These are phyloP conservation scores for Perkinsus olseni DNA, from an alignment of 169 alveolate genomes.

Conservation along the genomic window DNA sequence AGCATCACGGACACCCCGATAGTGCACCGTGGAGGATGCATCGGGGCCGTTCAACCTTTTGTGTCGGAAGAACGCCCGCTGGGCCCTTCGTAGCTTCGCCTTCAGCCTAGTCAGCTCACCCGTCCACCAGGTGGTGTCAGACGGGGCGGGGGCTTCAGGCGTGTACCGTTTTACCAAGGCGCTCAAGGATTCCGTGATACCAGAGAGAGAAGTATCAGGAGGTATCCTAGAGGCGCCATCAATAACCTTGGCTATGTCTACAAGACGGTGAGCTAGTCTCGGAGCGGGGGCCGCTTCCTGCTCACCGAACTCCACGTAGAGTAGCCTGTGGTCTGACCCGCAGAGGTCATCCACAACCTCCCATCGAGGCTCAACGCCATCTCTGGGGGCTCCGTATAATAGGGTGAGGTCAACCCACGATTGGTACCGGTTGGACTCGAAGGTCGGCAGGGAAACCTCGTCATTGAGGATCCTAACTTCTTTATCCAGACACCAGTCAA, in stretches of 20 bases:
- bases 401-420: background rate
- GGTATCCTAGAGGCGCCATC: background rate
- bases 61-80: too few relatives aligned
- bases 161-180: too few relatives aligned
- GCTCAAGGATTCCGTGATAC: too few relatives aligned
- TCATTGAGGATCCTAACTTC: background rate
- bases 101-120: too few relatives aligned
- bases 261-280: background rate
- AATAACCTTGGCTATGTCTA: background rate
- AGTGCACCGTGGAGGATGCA: too few relatives aligned
- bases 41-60: too few relatives aligned
- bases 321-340: background rate
- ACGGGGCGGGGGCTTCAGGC: too few relatives aligned
- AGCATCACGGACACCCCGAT: too few relatives aligned
- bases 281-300: background rate
- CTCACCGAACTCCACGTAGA: background rate
- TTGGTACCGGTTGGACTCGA: background rate
- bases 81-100: too few relatives aligned
- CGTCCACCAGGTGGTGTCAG: too few relatives aligned
- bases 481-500: background rate
- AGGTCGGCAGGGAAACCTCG: background rate
- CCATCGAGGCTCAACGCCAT: background rate
- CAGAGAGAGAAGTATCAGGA: background rate
- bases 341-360: background rate
- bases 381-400: background rate